Conservation (phyloP, 345 rosid species). For the Cardamine chenopodiifolia region DNA sequence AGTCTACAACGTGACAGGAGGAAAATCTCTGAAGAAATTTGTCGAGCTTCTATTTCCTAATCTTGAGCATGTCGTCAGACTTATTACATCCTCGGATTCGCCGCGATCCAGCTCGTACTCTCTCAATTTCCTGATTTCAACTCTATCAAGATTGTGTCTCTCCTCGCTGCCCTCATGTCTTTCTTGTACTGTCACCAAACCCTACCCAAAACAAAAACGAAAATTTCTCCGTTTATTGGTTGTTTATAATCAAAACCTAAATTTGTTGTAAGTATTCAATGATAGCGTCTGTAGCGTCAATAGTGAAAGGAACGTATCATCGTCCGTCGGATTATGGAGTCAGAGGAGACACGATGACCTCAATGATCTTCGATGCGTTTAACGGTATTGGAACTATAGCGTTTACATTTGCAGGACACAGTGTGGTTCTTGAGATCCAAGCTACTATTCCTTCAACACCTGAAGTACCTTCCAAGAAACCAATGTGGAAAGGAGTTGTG, state of each 20-base stretch:
- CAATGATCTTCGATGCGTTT: slow-evolving; percentile 42
- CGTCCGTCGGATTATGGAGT: slow-evolving; percentile 42
- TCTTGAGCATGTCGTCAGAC: too few species aligned
- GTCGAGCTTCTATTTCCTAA: too few species aligned
- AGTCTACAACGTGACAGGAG: slow-evolving; percentile 73
- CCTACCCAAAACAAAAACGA: background rate
- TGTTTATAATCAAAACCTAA: background rate
- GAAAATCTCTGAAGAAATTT: slow-evolving; percentile 60
- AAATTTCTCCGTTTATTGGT: background rate
- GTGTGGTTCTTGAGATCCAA: slow-evolving; percentile 66
- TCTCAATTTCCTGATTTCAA: slow-evolving; percentile 75
- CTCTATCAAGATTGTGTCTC: slow-evolving; percentile 62
- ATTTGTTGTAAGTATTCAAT: slow-evolving; percentile 36
- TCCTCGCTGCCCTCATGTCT: slow-evolving; percentile 75
- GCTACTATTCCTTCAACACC: slow-evolving; percentile 67
- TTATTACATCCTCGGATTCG: slow-evolving; percentile 68
- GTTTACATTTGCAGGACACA: slow-evolving; percentile 65
- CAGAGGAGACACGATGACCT: slow-evolving; percentile 28
- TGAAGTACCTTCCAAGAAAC: slow-evolving; percentile 54
- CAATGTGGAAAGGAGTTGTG: slow-evolving; percentile 62
- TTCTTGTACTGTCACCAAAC: slow-evolving; percentile 30
- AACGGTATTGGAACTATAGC: slow-evolving; percentile 58
- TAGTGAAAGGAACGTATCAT: slow-evolving; percentile 35
- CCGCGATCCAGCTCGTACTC: slow-evolving; percentile 58
- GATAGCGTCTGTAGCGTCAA: slow-evolving; percentile 41